A percentile compares a stretch with the other conserved stretches of the same genome.
Evolutionary conservation across 805 yeast genomes (phyloP).

Genomic region (Myxozyma sirexii): DNA sequence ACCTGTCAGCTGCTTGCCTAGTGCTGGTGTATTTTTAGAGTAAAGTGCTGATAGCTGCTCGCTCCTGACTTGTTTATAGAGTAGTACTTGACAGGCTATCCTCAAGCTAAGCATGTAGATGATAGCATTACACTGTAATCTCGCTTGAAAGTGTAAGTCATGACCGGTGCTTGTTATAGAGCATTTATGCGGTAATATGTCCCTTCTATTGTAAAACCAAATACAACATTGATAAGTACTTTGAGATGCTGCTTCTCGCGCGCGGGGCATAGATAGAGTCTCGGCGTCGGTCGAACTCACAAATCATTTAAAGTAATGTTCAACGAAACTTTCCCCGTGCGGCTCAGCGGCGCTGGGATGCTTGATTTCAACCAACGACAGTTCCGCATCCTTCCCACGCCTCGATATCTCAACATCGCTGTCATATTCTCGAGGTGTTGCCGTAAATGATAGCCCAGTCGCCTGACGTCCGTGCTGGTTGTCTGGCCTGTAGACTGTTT

Average conservation of each 20-base stretch:
- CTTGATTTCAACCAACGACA: background rate
- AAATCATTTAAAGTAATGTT: background rate
- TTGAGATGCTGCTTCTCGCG: background rate
- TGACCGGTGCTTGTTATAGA: too few relatives aligned
- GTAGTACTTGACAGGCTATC: too few relatives aligned
- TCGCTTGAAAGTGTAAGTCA: too few relatives aligned
- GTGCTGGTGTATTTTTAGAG: too few relatives aligned
- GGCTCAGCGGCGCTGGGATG: background rate
- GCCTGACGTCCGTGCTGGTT: background rate
- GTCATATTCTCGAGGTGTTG: background rate
- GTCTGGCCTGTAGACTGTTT: background rate
- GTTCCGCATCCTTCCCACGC: constrained; percentile 5
- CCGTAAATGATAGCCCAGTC: background rate
- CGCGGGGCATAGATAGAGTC: background rate
- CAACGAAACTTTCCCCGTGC: background rate
- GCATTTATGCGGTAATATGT: too few relatives aligned
- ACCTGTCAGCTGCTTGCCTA: too few relatives aligned
- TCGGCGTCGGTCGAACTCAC: background rate
- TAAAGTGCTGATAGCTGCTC: too few relatives aligned
- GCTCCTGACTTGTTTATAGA: too few relatives aligned
- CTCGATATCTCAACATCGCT: background rate
- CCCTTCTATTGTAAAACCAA: too few relatives aligned
- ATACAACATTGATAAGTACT: background rate
- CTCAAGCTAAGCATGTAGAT: too few relatives aligned
- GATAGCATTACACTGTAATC: too few relatives aligned